Base-by-base conservation (phyloP, 352 stramenopile species). In the Phytophthora constricta region DNA sequence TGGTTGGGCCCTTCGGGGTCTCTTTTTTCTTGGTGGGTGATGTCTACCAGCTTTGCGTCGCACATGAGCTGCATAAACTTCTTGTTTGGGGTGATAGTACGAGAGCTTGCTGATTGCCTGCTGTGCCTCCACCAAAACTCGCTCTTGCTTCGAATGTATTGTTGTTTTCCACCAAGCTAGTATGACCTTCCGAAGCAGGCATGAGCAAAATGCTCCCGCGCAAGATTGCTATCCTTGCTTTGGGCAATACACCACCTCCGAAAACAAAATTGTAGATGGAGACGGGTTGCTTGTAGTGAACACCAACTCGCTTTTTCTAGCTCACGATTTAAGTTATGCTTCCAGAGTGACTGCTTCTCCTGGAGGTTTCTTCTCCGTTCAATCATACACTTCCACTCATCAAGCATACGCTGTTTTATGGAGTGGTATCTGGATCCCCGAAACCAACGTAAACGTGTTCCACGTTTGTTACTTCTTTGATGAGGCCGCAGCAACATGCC, bases 141-240 rank as follows among this genome's bases (percentile, higher is more conserved):
- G 61, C 41, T 88, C 82, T 62, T 90, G 82, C 53, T 88, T 90
- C 1, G 41, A 41, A 43, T 88, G 72, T 10, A 87, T 68, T 1
- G 73, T 74, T 37, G 68, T 43, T 14, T 72, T 79, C 82, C 82
- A 86, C 79, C 79, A 88, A 19, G 22, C 54, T 3, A 63, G 2
- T 0, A 84, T 16, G 5, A 57, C 19, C n/a, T 65, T 78, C 10
- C 50, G 60, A 27, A 65, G 41, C 19, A 84, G 19, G 37, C n/a
- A 25, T 17, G 14, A 34, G 22, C 26, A 26, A 59, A 80, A 46
- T 76, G 53, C 4, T 39, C 16, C 10, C 25, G 48, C 4, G 70
- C 67, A 41, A 62, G 4, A 49, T 19, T 26, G 22, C 14, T 60
- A 22, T n/a, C 28, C 19, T 51, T 48, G 14, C 19, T 73, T 9